Conservation (phyloP, 306 rosid species). For the Arachis hypogaea region DNA sequence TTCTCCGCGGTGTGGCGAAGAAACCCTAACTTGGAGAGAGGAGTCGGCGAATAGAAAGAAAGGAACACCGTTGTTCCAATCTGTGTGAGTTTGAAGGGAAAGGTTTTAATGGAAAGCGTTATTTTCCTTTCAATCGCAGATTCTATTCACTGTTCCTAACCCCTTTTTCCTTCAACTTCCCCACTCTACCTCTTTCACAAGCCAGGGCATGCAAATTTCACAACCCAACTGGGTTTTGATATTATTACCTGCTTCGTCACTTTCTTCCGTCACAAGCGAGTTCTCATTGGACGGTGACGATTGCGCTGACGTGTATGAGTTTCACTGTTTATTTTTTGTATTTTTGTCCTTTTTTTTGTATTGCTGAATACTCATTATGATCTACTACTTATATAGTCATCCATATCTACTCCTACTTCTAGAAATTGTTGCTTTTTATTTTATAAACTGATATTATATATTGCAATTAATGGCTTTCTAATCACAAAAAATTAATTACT, state of each 20-base stretch:
- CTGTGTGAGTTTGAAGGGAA: too few species aligned
- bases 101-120: constrained; percentile 7
- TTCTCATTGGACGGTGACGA: constrained; percentile 36
- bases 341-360: not conserved
- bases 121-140: not conserved
- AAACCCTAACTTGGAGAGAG: not conserved
- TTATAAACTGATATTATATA: not conserved
- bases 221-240: not conserved
- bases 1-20: not conserved
- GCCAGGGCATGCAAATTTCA: not conserved
- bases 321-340: not conserved
- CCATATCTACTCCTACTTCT: constrained; percentile 26
- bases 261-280: constrained; percentile 27
- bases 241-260: not conserved
- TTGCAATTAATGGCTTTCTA: too few species aligned
- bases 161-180: not conserved
- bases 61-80: too few species aligned
- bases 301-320: not conserved
- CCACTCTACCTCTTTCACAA: constrained; percentile 28
- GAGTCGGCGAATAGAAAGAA: constrained; percentile 5
- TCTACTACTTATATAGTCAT: not conserved
- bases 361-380: too few species aligned
- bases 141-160: not conserved
- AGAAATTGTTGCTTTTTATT: not conserved
- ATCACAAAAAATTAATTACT: too few species aligned